Evolutionary conservation across 2,329 filamentous ascomycete genomes (phyloP).

Genomic region (Trichoderma citrinoviride): DNA sequence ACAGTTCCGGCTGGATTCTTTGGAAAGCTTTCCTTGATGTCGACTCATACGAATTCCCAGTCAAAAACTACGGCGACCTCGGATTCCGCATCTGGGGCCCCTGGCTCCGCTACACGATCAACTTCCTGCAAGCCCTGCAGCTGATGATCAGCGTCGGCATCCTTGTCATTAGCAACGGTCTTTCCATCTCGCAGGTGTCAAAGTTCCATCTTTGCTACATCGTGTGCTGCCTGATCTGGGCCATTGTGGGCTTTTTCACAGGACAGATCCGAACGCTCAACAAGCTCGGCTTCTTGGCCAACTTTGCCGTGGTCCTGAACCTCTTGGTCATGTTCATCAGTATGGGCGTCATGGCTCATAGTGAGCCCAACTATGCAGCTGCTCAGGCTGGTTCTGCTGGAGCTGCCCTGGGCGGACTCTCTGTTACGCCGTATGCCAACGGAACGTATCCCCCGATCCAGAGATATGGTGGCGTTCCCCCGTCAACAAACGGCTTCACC

Average conservation of each 20-base stretch:
- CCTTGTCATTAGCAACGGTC: constrained; percentile 52
- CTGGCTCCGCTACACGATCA: constrained; percentile 45
- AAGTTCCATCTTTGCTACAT: constrained; percentile 51
- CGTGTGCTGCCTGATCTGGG: constrained; percentile 51
- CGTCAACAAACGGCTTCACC: constrained; percentile 38
- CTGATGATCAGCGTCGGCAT: constrained; percentile 51
- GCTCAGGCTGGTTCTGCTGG: constrained; percentile 30
- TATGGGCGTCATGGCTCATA: constrained; percentile 51
- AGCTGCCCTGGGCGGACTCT: constrained; percentile 29
- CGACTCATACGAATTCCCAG: constrained; percentile 41
- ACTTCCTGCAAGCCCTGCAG: constrained; percentile 47
- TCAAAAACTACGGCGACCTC: constrained; percentile 47
- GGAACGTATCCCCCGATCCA: constrained; percentile 40
- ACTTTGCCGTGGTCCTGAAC: constrained; percentile 55
- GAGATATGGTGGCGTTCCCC: constrained; percentile 38
- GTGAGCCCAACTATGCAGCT: constrained; percentile 42
- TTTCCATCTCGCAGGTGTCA: constrained; percentile 53
- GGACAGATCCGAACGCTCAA: constrained; percentile 57
- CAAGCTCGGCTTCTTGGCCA: constrained; percentile 54
- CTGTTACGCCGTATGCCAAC: constrained; percentile 27
- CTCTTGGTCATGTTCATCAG: constrained; percentile 53
- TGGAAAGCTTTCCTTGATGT: constrained; percentile 44
- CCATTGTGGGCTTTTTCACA: constrained; percentile 49
- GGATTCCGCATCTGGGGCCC: constrained; percentile 48
- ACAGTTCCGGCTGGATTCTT: constrained; percentile 45